phyloP scores from a whole-genome alignment of 2,329 filamentous ascomycete genomes.

The Annulohypoxylon truncatum region DNA sequence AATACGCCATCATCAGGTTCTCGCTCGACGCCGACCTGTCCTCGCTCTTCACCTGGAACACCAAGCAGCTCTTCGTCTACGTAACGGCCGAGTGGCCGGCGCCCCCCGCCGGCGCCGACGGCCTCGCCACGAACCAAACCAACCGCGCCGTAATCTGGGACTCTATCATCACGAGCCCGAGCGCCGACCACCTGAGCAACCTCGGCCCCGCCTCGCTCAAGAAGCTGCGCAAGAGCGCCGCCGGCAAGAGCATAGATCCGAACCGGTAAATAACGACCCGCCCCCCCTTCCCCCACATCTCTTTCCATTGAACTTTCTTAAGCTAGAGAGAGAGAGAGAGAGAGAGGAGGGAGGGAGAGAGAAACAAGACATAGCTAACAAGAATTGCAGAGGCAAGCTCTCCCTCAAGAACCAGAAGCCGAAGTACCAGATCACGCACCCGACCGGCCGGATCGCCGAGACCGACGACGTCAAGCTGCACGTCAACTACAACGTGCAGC shows the following conservation, averaged over 20 bases:
- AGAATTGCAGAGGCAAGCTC: slow-evolving; percentile 76
- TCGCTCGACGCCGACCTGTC: slow-evolving; percentile 91
- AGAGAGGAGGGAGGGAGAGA: no score
- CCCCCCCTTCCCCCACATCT: background rate
- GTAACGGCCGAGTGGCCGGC: slow-evolving; percentile 81
- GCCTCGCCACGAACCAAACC: slow-evolving; percentile 50
- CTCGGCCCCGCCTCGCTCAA: slow-evolving; percentile 69
- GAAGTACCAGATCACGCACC: slow-evolving; percentile 97
- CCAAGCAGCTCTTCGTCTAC: slow-evolving; percentile 97
- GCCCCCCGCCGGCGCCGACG: slow-evolving; percentile 49
- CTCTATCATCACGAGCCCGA: slow-evolving; percentile 83
- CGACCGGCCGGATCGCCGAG: slow-evolving; percentile 80
- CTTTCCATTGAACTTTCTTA: no score
- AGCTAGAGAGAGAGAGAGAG: no score
- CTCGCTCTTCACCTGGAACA: slow-evolving; percentile 98
- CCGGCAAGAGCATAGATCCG: slow-evolving; percentile 70
- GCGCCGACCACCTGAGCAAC: slow-evolving; percentile 71
- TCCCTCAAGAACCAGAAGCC: slow-evolving; percentile 85
- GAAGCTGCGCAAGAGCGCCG: slow-evolving; percentile 69
- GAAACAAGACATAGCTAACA: no score
- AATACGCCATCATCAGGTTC: slow-evolving; percentile 95
- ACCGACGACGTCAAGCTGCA: slow-evolving; percentile 79
- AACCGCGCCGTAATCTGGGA: slow-evolving; percentile 96
- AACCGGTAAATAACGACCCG: slow-evolving; percentile 57
- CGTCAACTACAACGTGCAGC: slow-evolving; percentile 96